Evolutionary conservation across 1,284 basidiomycete species (phyloP).

Genomic region (Pascua guehoae): DNA sequence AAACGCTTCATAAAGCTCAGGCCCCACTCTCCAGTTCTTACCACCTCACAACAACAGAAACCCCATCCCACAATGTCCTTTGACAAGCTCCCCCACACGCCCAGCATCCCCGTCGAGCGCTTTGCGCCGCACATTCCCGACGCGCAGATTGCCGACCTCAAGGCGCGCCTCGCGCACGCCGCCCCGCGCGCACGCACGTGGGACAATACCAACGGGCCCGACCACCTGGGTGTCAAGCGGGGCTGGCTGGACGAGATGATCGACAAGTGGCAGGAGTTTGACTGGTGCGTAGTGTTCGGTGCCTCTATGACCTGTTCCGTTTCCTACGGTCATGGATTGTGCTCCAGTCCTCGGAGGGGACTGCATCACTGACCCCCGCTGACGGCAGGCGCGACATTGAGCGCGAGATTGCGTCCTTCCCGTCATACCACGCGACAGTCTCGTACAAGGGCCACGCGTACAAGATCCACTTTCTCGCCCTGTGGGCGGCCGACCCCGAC

Average conservation of each 20-base stretch:
- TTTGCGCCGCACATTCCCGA: conserved; percentile 31
- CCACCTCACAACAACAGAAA: no score
- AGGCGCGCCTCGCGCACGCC: conserved; percentile 21
- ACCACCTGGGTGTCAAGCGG: conserved; percentile 24
- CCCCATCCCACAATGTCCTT: no score
- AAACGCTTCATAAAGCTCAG: no score
- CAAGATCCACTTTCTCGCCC: conserved; percentile 38
- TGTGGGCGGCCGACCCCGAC: conserved; percentile 31
- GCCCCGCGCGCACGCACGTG: conserved; percentile 29
- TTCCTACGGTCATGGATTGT: not conserved
- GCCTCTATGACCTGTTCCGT: not conserved
- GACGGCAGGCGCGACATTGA: conserved; percentile 27
- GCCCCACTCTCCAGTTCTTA: no score
- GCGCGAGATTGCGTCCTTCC: conserved; percentile 26
- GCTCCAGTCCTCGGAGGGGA: not conserved
- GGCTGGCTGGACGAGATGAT: conserved; percentile 26
- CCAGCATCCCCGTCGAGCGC: conserved; percentile 28
- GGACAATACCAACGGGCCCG: conserved; percentile 30
- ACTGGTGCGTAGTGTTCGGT: conserved; percentile 23
- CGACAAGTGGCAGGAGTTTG: conserved; percentile 24
- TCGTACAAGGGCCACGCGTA: conserved; percentile 14
- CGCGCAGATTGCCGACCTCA: conserved; percentile 33
- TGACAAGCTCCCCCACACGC: conserved; percentile 19
- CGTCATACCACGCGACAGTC: conserved; percentile 26
- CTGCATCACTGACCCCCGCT: no score